Conservation (phyloP, 2,329 filamentous ascomycete species). For the Calonectria crousiana region DNA sequence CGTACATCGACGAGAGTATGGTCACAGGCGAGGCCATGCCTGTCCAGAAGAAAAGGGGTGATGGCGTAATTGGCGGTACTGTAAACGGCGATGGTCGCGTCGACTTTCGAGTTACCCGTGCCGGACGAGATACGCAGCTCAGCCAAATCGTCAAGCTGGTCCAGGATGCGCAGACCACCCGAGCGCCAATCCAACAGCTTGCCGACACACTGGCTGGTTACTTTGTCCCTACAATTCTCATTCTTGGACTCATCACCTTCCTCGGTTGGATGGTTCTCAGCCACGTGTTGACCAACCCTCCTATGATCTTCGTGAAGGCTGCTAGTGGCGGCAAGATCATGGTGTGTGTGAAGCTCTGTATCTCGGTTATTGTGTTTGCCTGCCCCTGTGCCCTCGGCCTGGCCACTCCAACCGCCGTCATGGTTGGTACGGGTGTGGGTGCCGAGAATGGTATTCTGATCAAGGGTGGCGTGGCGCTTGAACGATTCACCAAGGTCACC, state of each 20-base stretch:
- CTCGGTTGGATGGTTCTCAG: conserved; percentile 94
- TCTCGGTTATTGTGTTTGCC: conserved; percentile 97
- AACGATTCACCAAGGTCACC: conserved; percentile 89
- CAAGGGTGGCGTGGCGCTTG: conserved; percentile 93
- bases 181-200: conserved; percentile 93
- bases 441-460: conserved; percentile 97
- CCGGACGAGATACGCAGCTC: conserved; percentile 94
- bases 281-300: conserved; percentile 86
- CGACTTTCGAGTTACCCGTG: conserved; percentile 92
- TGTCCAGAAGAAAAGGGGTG: conserved; percentile 87
- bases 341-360: conserved; percentile 97
- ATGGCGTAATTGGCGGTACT: conserved; percentile 88
- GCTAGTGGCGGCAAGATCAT: conserved; percentile 91
- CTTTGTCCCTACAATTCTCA: conserved; percentile 91
- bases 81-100: conserved; percentile 94
- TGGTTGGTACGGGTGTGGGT: conserved; percentile 98
- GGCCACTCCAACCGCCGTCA: conserved; percentile 95
- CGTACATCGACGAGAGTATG: conserved; percentile 97
- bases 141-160: conserved; percentile 99
- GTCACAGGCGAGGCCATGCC: conserved; percentile 98
- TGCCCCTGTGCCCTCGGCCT: conserved; percentile 97
- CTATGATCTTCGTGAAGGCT: conserved; percentile 84
- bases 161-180: conserved; percentile 93
- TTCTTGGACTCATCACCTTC: conserved; percentile 88
- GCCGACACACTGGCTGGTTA: conserved; percentile 93